Evolutionary conservation across 192 early-diverging fungal genomes (phyloP), one percentile per base, ranked within the genome.

Genomic region (Chytriomyces sp.): DNA sequence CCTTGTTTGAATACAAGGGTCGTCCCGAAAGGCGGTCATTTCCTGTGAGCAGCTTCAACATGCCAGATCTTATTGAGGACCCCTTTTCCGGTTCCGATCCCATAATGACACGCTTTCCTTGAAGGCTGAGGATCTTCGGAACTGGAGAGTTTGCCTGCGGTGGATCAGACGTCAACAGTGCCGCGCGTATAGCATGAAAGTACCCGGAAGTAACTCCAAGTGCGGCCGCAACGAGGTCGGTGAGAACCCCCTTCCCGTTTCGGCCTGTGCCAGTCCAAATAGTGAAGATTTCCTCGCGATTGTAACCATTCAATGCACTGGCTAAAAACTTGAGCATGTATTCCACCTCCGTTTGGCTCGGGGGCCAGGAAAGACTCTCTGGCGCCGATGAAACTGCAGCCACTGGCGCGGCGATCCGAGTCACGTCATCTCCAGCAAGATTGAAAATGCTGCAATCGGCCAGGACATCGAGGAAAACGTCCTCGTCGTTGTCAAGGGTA

Each of bases 211-310:
- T 1, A 35, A 0, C 28, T 35, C 28, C 28, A 35, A 35, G 28
- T 35, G 28, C 28, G 28, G 28, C 28, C 1, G 28, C 28, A 35
- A 35, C 28, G 28, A 35, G 2, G 28, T 35, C 28, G 28, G 28
- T 35, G 28, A 35, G 28, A 35, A 35, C 28, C 2, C 28, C 28
- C 28, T 35, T 35, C 28, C 28, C 28, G 28, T 35, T 35, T 35
- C 28, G 13, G 13, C 63, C 1, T 26, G 13, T 64, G 11, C 63
- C 63, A 64, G 63, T 64, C 20, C 63, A 64, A 16, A 64, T 26
- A 35, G 63, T 64, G 28, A 64, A 64, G n/a, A 35, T 23, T 26
- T 64, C 63, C 11, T 64, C 63, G n/a, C 26, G 63, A 26, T 64
- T 64, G 26, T 64, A 64, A 1, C 63, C 63, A 35, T 35, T 35